Conservation (phyloP, 1,284 basidiomycete genomes). For the Papiliotrema nemorosa region DNA sequence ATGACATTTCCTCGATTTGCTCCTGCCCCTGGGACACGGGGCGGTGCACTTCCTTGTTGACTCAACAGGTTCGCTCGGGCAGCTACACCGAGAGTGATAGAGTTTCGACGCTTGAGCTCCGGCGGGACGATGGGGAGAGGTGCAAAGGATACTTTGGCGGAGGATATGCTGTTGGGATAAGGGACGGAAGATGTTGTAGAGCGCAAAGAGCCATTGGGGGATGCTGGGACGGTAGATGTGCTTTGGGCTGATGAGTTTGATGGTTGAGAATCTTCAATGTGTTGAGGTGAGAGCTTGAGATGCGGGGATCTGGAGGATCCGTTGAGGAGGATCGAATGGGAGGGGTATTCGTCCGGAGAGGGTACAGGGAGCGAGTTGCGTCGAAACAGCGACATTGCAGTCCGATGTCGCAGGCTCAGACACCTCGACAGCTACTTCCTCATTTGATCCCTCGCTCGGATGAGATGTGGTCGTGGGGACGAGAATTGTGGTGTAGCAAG, state of each 20-base stretch:
- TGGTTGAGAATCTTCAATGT: background rate
- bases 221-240: too few species aligned
- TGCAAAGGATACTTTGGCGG: slow-evolving; percentile 30
- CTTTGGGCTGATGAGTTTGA: background rate
- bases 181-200: too few species aligned
- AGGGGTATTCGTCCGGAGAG: background rate
- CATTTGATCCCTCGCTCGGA: too few species aligned
- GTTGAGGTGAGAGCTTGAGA: slow-evolving; percentile 4
- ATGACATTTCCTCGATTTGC: slow-evolving; percentile 6
- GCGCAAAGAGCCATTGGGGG: too few species aligned
- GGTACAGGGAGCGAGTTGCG: background rate
- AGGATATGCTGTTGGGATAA: background rate
- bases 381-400: background rate
- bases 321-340: slow-evolving; percentile 1
- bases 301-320: background rate
- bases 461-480: too few species aligned
- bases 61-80: slow-evolving; percentile 38
- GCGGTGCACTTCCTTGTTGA: slow-evolving; percentile 24
- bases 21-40: background rate
- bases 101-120: slow-evolving; percentile 40
- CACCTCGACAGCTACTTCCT: too few species aligned
- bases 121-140: slow-evolving; percentile 35
- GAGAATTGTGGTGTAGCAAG: too few species aligned
- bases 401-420: background rate
- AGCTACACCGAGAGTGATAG: slow-evolving; percentile 45